A percentile compares a stretch with the other conserved stretches of the same genome.
Evolutionary conservation across 805 yeast genomes (phyloP).

Genomic region (Candida sakaeoensis): DNA sequence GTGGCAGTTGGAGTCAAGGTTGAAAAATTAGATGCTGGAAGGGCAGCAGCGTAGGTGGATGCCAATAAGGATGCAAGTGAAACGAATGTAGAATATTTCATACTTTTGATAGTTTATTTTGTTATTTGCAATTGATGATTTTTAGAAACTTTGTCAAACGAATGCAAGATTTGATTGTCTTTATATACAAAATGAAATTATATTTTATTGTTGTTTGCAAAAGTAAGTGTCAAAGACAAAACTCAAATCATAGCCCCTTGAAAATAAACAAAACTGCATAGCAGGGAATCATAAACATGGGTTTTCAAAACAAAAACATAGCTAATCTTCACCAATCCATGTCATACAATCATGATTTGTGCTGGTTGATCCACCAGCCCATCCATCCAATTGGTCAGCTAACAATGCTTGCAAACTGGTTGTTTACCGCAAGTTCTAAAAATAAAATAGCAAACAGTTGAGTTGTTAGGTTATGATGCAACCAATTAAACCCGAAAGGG

Average conservation of each 20-base stretch:
- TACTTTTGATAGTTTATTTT: no score
- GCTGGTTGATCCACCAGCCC: slow-evolving; percentile 4
- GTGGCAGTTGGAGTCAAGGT: slow-evolving; percentile 66
- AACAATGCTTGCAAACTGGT: not conserved
- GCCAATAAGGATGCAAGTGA: slow-evolving; percentile 36
- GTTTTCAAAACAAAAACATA: not conserved
- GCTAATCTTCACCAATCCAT: not conserved
- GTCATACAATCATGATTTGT: not conserved
- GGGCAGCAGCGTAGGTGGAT: slow-evolving; percentile 54
- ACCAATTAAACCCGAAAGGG: slow-evolving; percentile 4
- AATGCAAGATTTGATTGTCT: not conserved
- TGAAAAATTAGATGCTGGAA: slow-evolving; percentile 66
- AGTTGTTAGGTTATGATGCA: not conserved
- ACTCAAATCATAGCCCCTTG: slow-evolving; percentile 2
- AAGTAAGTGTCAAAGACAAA: not conserved
- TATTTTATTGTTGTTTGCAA: not conserved
- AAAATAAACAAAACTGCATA: not conserved
- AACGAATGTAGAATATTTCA: slow-evolving; percentile 19
- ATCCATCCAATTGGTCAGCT: not conserved
- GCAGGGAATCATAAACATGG: not conserved
- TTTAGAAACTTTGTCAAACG: not conserved
- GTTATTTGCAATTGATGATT: not conserved
- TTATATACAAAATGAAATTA: not conserved
- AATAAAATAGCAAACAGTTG: slow-evolving; percentile 1
- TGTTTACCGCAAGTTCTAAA: slow-evolving; percentile 1